A percentile compares a stretch with the other conserved stretches of the same genome.
Evolutionary conservation across 2,329 filamentous ascomycete species (phyloP).

Genomic region (Colletotrichum orbiculare): DNA sequence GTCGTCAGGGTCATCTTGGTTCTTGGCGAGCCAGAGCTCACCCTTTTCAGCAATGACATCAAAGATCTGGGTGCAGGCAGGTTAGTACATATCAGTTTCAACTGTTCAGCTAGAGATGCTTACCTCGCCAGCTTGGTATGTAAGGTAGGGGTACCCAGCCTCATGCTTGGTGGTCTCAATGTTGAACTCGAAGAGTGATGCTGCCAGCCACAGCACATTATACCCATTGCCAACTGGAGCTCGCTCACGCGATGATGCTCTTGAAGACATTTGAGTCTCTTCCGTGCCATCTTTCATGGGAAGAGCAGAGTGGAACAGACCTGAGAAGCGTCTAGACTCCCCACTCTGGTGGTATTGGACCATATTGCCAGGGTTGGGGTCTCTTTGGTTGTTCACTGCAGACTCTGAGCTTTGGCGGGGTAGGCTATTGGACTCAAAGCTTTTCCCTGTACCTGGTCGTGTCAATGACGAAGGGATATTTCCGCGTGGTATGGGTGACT

Average conservation of each 20-base stretch:
- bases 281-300: conserved; percentile 78
- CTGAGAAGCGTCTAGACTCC: conserved; percentile 72
- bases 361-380: conserved; percentile 67
- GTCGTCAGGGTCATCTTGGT: conserved; percentile 87
- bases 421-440: conserved; percentile 64
- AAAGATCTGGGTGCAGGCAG: conserved; percentile 68
- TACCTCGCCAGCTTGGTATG: conserved; percentile 93
- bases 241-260: conserved; percentile 70
- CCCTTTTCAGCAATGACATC: conserved; percentile 96
- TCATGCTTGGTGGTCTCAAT: conserved; percentile 93
- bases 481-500: conserved; percentile 58
- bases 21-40: conserved; percentile 96
- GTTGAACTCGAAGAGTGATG: conserved; percentile 96
- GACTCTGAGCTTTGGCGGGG: conserved; percentile 65
- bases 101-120: conserved; percentile 42
- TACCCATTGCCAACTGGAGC: conserved; percentile 66
- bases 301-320: conserved; percentile 87
- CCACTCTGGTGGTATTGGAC: conserved; percentile 57
- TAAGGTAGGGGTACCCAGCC: conserved; percentile 94
- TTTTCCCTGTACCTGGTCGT: conserved; percentile 70
- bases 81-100: conserved; percentile 18
- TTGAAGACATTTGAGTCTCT: conserved; percentile 63
- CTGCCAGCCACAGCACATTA: conserved; percentile 88
- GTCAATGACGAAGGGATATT: conserved; percentile 45
- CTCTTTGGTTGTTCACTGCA: conserved; percentile 56